Percentiles rank a stretch among this genome's conserved stretches.
Conservation (phyloP, 495 filamentous ascomycete genomes). For the Talaromyces liani region DNA sequence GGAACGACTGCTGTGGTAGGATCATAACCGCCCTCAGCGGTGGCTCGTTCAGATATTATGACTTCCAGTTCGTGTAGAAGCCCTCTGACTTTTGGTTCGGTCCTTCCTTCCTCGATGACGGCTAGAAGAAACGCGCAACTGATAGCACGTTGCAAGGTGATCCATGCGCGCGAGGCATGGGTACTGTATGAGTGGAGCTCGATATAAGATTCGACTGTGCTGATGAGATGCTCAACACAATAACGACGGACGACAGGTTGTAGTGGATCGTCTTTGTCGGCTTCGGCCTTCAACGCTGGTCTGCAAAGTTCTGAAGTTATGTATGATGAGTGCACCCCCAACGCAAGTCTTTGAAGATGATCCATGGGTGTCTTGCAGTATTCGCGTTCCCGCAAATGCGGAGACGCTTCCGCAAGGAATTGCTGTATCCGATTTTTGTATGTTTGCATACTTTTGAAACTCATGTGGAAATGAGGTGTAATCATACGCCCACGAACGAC, state of each 20-base stretch:
- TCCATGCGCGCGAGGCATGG: constrained; percentile 39
- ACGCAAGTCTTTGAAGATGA: constrained; percentile 47
- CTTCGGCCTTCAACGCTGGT: constrained; percentile 43
- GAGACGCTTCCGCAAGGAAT: constrained; percentile 42
- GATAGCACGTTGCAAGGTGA: constrained; percentile 40
- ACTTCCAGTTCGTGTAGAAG: constrained; percentile 32
- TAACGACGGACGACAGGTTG: constrained; percentile 35
- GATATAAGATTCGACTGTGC: constrained; percentile 38
- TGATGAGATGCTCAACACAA: constrained; percentile 32
- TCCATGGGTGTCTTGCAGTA: constrained; percentile 40
- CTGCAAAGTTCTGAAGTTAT: constrained; percentile 52
- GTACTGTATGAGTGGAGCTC: constrained; percentile 36
- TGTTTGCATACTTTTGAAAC: constrained; percentile 38
- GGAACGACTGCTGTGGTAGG: neutral
- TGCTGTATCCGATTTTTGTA: constrained; percentile 44
- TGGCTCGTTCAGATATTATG: constrained; percentile 36
- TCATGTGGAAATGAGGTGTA: constrained; percentile 28
- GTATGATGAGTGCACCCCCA: constrained; percentile 52
- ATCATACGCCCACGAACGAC: constrained; percentile 46
- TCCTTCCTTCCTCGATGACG: constrained; percentile 30
- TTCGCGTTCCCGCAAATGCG: constrained; percentile 43
- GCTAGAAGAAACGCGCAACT: constrained; percentile 40
- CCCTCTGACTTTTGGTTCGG: constrained; percentile 24
- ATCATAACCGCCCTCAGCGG: constrained; percentile 21
- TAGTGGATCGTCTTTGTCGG: constrained; percentile 23